Percentiles rank a stretch among this genome's conserved stretches.
These are phyloP conservation scores for Xerocomellus chrysenteron DNA, from an alignment of 768 basidiomycete genomes.

Conservation along the genomic window DNA sequence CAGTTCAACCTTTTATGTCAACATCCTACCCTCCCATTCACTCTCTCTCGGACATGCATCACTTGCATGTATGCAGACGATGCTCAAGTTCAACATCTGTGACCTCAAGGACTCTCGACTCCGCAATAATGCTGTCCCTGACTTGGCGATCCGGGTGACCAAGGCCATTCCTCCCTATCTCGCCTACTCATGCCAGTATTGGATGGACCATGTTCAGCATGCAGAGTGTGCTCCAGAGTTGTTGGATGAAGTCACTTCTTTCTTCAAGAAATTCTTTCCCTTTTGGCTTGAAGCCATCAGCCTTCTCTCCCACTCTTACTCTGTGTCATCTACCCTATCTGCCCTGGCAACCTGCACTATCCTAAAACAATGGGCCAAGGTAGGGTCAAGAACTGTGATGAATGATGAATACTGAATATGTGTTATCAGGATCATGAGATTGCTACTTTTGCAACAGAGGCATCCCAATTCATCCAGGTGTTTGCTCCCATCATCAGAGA, in stretches of 20 bases:
- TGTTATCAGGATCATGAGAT: conserved; percentile 11
- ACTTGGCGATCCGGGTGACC: conserved; percentile 16
- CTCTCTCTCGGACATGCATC: conserved; percentile 25
- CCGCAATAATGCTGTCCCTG: conserved; percentile 27
- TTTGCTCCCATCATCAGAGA: conserved; percentile 31
- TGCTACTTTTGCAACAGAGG: conserved; percentile 24
- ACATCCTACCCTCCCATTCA: conserved; percentile 11
- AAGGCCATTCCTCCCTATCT: conserved; percentile 30
- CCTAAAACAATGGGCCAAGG: conserved; percentile 20
- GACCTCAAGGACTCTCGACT: conserved; percentile 34
- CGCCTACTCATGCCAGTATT: conserved; percentile 38
- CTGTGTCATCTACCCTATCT: conserved; percentile 2
- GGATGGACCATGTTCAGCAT: conserved; percentile 32
- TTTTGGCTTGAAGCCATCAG: conserved; percentile 42
- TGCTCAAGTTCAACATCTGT: conserved; percentile 42
- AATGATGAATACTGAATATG: neutral
- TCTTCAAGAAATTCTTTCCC: conserved; percentile 29
- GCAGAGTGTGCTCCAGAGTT: conserved; percentile 13
- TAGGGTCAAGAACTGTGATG: neutral
- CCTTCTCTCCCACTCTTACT: conserved; percentile 9
- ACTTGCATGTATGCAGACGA: conserved; percentile 31
- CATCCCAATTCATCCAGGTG: conserved; percentile 28
- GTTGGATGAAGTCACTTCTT: conserved; percentile 13
- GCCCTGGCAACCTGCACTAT: conserved; percentile 12
- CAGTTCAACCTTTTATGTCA: conserved; percentile 21